Percentiles rank a stretch among this genome's conserved stretches.
Conservation (phyloP, 208 protist genomes). For the Acanthamoeba pearcei region DNA sequence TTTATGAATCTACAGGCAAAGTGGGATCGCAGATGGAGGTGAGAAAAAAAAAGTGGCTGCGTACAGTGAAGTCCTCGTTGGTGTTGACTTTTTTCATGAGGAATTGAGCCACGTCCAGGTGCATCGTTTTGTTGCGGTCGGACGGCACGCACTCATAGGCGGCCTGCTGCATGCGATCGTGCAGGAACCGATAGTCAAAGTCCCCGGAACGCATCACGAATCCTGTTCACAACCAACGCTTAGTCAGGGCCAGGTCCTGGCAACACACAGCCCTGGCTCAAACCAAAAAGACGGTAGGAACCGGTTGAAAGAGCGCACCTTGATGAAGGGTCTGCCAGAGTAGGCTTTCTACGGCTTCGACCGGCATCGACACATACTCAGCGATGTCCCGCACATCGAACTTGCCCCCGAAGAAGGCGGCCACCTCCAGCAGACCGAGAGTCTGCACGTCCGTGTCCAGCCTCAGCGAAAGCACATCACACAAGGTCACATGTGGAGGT, state of each 20-base stretch:
- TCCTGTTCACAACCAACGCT: background rate
- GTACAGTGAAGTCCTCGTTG: conserved; percentile 2
- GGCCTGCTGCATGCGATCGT: conserved; percentile 67
- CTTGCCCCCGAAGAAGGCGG: conserved; percentile 49
- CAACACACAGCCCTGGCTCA: background rate
- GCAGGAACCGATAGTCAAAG: conserved; percentile 69
- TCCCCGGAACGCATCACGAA: conserved; percentile 52
- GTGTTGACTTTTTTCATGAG: conserved; percentile 49
- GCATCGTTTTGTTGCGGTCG: conserved; percentile 42
- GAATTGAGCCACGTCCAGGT: conserved; percentile 43
- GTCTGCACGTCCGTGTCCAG: background rate
- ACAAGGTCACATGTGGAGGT: background rate
- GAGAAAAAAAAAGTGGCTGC: background rate
- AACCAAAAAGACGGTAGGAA: background rate
- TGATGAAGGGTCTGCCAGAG: conserved; percentile 58
- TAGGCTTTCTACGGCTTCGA: background rate
- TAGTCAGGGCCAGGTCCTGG: too few relatives aligned
- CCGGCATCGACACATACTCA: background rate
- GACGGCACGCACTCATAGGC: conserved; percentile 23
- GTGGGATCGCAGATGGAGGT: too few relatives aligned
- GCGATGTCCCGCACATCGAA: conserved; percentile 66
- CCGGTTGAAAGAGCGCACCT: background rate
- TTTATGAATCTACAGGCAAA: too few relatives aligned
- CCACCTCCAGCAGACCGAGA: conserved; percentile 27
- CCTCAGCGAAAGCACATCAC: background rate